Evolutionary conservation across 495 filamentous ascomycete genomes (phyloP).

Genomic region (Trichoderma parareesei): DNA sequence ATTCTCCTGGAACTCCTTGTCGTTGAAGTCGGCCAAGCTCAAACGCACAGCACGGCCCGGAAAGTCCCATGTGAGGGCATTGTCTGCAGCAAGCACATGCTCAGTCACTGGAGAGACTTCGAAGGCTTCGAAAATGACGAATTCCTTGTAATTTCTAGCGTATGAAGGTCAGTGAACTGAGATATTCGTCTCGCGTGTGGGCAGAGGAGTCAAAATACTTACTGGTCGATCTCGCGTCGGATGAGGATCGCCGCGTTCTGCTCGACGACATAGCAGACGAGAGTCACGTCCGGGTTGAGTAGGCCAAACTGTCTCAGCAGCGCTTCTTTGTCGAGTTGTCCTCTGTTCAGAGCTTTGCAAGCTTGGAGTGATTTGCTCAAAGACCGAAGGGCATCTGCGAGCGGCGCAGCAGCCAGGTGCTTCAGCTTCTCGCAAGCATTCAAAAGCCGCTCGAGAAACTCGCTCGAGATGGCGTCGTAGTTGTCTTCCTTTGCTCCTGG

Average conservation of each 20-base stretch:
- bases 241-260: not conserved
- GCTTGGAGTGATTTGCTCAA: not conserved
- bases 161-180: no score
- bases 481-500: not conserved
- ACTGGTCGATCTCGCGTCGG: not conserved
- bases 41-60: conserved; percentile 31
- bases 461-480: no score
- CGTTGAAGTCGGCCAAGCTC: conserved; percentile 34
- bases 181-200: no score
- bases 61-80: conserved; percentile 33
- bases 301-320: no score
- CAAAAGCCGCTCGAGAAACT: no score
- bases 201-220: not conserved
- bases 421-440: no score
- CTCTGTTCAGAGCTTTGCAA: not conserved
- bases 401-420: not conserved
- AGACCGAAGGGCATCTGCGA: not conserved
- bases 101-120: conserved; percentile 45
- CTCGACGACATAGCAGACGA: not conserved
- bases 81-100: conserved; percentile 30
- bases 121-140: conserved; percentile 43
- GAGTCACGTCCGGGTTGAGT: no score
- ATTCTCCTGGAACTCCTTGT: conserved; percentile 36
- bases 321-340: not conserved
- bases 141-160: no score